Base-by-base conservation (phyloP, 345 rosid species). In the Zanthoxylum bungeanum region DNA sequence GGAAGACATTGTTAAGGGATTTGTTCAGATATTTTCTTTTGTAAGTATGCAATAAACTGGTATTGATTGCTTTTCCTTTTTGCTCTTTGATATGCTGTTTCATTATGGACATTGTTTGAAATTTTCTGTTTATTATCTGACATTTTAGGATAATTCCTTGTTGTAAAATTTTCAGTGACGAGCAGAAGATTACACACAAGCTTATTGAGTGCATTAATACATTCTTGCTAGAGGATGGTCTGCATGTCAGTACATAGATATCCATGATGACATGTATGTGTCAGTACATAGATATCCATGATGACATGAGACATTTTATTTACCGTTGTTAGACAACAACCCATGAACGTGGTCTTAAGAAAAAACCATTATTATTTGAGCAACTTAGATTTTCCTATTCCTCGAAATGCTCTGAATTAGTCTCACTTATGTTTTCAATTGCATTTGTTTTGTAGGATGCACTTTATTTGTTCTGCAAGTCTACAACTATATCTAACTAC, bases 101-200 rank as follows among this genome's bases (percentile, higher is more conserved):
- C 36, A 40, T 63, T 16, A 57, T 4, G 24, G 31, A 39, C 7
- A 12, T 70, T 71, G 11, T 40, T 49, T 33, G 17, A 10, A 60
- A 19, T 64, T 36, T 68, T 56, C 61, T 71, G 30, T 27, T 64
- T 46, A 9, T 65, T 25, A 49, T 72, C 9, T 63, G 66, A 68
- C 70, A 61, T 67, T 72, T 63, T 53, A 25, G n/a, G 40, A 25
- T 14, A 64, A 67, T 56, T 50, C 56, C 22, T 71, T 77, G 58
- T 40, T 70, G 57, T 66, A 71, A 55, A 53, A 27, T 82, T 64
- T 82, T 77, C 77, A 92, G 97, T 86, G 98, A 92, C 74, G 98
- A 94, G 80, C 92, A 92, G n/a, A 92, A 90, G 84, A 80, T 86
- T 46, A 85, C 96, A 71, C 92, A 95, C 72, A 94, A 92, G 82